These are phyloP conservation scores for Pseudozyma hubeiensis DNA, from an alignment of 1,284 basidiomycete genomes.

Conservation along the genomic window DNA sequence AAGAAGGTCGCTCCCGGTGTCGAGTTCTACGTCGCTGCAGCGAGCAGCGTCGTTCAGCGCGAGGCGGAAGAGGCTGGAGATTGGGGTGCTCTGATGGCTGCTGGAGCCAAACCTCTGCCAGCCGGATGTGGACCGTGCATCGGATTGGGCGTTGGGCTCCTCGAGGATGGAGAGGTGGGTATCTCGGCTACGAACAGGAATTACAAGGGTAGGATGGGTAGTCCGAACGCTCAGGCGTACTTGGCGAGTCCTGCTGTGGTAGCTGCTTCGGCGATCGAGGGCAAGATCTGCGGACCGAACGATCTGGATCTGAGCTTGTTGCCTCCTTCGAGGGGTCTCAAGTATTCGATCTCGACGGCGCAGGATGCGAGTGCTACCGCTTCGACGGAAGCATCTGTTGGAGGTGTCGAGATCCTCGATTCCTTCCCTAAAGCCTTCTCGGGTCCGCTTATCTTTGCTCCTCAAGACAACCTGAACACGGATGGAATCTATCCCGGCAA, in stretches of 20 bases:
- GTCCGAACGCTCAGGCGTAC: conserved; percentile 93
- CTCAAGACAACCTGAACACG: conserved; percentile 97
- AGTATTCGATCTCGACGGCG: conserved; percentile 69
- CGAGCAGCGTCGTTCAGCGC: conserved; percentile 88
- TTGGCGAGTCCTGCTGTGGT: conserved; percentile 96
- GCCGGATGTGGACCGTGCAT: conserved; percentile 99
- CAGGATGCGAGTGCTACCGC: conserved; percentile 59
- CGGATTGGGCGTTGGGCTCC: conserved; percentile 88
- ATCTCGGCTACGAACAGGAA: conserved; percentile 99
- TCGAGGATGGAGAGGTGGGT: conserved; percentile 93
- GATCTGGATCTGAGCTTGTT: conserved; percentile 75
- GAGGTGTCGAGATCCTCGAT: conserved; percentile 52
- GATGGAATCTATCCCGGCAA: conserved; percentile 99
- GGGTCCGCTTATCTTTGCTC: conserved; percentile 88
- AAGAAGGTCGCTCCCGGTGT: conserved; percentile 86
- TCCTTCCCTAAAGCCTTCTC: conserved; percentile 82
- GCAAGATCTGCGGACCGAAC: conserved; percentile 85
- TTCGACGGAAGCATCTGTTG: conserved; percentile 36
- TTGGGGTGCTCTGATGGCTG: conserved; percentile 85
- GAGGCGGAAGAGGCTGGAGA: conserved; percentile 87
- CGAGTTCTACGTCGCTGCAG: conserved; percentile 97
- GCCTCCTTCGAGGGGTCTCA: conserved; percentile 72
- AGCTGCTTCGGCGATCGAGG: conserved; percentile 91
- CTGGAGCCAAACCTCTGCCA: conserved; percentile 91
- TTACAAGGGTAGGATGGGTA: conserved; percentile 98